Conservation (phyloP, 2,329 filamentous ascomycete genomes). For the Aspergillus viridinutans region DNA sequence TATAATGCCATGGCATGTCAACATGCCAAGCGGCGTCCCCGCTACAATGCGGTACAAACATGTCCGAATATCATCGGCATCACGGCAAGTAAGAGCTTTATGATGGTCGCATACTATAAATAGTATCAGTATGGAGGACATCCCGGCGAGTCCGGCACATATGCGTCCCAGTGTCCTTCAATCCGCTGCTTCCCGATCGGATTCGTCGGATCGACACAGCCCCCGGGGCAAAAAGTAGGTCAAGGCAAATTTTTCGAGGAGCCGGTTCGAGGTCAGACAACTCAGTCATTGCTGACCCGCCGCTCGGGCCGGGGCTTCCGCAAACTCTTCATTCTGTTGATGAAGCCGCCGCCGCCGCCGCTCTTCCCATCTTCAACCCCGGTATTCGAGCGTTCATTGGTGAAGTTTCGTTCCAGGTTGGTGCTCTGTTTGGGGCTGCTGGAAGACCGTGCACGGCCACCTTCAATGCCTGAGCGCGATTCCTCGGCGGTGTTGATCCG, state of each 20-base stretch:
- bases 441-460: slow-evolving; percentile 45
- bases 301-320: slow-evolving; percentile 51
- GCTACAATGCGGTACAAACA: background rate
- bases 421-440: slow-evolving; percentile 55
- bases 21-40: background rate
- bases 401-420: slow-evolving; percentile 60
- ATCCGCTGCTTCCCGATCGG: background rate
- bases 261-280: background rate
- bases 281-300: slow-evolving; percentile 30
- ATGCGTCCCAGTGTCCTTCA: slow-evolving; percentile 1
- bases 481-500: slow-evolving; percentile 53
- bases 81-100: background rate
- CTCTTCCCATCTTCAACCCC: slow-evolving; percentile 38
- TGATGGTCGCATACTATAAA: background rate
- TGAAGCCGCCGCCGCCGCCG: slow-evolving; percentile 57
- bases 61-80: background rate
- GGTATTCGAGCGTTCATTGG: slow-evolving; percentile 47
- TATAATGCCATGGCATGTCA: background rate
- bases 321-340: slow-evolving; percentile 77
- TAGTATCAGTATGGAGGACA: no score
- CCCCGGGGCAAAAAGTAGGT: background rate
- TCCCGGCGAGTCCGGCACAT: background rate
- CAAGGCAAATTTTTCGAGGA: background rate
- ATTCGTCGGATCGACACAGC: background rate
- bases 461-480: slow-evolving; percentile 24